A percentile compares a stretch with the other conserved stretches of the same genome.
These are phyloP conservation scores for Petunia secreta DNA, from an alignment of 257 asterid species.

Conservation along the genomic window DNA sequence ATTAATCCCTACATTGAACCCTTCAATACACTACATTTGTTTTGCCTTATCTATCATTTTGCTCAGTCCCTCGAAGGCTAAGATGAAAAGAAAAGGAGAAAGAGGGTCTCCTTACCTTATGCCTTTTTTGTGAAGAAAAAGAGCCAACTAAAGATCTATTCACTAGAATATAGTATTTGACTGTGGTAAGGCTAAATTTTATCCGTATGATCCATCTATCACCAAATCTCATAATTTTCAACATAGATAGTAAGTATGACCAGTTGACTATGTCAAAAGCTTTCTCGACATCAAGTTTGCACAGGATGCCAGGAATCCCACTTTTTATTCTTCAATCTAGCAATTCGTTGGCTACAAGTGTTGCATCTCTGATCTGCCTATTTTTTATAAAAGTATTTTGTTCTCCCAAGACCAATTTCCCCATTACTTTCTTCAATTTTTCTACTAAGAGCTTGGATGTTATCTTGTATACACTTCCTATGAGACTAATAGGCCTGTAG, in stretches of 20 bases:
- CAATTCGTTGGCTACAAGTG: not conserved
- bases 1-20: not conserved
- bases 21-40: not conserved
- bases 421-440: not conserved
- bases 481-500: not conserved
- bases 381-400: not conserved
- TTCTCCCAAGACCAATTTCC: not conserved
- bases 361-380: not conserved
- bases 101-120: not conserved
- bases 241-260: not conserved
- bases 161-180: not conserved
- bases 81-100: not conserved
- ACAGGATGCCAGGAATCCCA: not conserved
- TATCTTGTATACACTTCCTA: not conserved
- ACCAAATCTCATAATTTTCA: not conserved
- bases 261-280: not conserved
- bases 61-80: not conserved
- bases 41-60: not conserved
- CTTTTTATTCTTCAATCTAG: not conserved
- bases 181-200: not conserved
- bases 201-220: not conserved
- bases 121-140: not conserved
- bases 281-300: not conserved
- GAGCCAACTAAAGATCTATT: too few species aligned
- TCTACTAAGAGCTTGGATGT: not conserved